phyloP scores from a whole-genome alignment of 805 yeast genomes.

The Metschnikowia henanensis region DNA sequence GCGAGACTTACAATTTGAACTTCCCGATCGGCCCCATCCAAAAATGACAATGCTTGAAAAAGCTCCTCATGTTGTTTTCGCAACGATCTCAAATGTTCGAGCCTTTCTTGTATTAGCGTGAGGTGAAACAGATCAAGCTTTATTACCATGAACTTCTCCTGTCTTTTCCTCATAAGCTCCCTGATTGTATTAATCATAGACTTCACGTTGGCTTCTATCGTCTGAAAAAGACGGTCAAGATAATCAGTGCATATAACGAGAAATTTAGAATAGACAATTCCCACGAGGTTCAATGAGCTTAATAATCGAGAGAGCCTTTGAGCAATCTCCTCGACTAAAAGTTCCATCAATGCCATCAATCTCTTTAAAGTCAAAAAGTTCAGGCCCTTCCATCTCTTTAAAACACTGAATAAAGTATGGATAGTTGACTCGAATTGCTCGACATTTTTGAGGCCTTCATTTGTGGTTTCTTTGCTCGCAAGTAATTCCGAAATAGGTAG shows the following conservation, averaged over 20 bases:
- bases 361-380: constrained; percentile 62
- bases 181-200: constrained; percentile 67
- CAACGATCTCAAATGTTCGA: constrained; percentile 45
- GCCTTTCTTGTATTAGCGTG: constrained; percentile 38
- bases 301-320: constrained; percentile 42
- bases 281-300: constrained; percentile 42
- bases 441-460: constrained; percentile 25
- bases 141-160: constrained; percentile 67
- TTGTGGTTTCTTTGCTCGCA: constrained; percentile 16
- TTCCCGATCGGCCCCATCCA: constrained; percentile 15
- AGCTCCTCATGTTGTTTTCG: constrained; percentile 56
- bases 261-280: constrained; percentile 42
- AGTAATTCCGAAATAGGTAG: constrained; percentile 63
- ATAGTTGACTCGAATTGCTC: constrained; percentile 46
- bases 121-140: constrained; percentile 49
- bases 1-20: constrained; percentile 26
- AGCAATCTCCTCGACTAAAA: constrained; percentile 58
- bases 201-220: constrained; percentile 62
- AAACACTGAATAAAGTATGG: constrained; percentile 52
- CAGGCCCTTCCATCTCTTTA: constrained; percentile 58
- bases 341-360: constrained; percentile 64
- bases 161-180: constrained; percentile 71
- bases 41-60: constrained; percentile 28
- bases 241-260: constrained; percentile 18
- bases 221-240: constrained; percentile 35